Conservation (phyloP, 1,284 basidiomycete genomes). For the Chalciporus sp. region DNA sequence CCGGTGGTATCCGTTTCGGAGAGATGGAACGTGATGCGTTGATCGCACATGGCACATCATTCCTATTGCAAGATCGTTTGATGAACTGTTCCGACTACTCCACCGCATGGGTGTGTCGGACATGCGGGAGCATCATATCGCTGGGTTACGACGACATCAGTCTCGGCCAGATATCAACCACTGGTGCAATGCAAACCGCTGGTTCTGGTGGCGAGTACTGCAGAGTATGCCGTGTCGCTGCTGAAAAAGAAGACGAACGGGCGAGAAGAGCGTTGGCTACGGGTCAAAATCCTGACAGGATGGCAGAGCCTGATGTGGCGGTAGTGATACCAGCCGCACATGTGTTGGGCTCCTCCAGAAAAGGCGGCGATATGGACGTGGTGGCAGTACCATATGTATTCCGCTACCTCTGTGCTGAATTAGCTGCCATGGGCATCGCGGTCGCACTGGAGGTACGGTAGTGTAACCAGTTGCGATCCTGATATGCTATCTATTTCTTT, state of each 20-base stretch:
- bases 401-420: conserved; percentile 83
- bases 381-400: conserved; percentile 97
- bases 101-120: conserved; percentile 96
- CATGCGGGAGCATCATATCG: conserved; percentile 94
- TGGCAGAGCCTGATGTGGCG: conserved; percentile 50
- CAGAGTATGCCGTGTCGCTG: conserved; percentile 79
- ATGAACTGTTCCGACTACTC: conserved; percentile 99
- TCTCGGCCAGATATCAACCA: conserved; percentile 62
- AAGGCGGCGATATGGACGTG: conserved; percentile 86
- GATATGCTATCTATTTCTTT: not conserved
- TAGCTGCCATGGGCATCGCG: conserved; percentile 87
- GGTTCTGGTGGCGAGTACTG: conserved; percentile 89
- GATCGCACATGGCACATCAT: conserved; percentile 97
- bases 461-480: conserved; percentile 30
- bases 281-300: conserved; percentile 44
- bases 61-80: conserved; percentile 95
- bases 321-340: conserved; percentile 68
- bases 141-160: conserved; percentile 89
- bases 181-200: conserved; percentile 52
- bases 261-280: conserved; percentile 57
- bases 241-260: conserved; percentile 61
- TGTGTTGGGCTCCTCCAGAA: conserved; percentile 57
- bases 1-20: conserved; percentile 98
- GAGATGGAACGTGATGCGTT: conserved; percentile 99
- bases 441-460: conserved; percentile 67